Percentiles rank a stretch among this genome's conserved stretches.
Evolutionary conservation across 441 rosid genomes (phyloP).

Genomic region (Geranium incanum): DNA sequence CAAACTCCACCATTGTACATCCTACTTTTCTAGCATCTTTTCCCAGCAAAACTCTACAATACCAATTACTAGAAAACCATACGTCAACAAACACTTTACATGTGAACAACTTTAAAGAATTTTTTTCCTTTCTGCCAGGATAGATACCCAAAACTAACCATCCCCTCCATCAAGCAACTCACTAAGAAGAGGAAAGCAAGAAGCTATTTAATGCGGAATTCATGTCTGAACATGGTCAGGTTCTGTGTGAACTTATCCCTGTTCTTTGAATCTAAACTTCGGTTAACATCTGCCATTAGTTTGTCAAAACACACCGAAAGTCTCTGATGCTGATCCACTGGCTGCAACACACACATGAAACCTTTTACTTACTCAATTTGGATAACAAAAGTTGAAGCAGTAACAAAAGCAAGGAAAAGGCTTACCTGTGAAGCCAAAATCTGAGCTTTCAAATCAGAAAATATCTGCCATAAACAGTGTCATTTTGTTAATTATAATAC

Average conservation of each 20-base stretch:
- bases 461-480: conserved; percentile 52
- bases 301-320: conserved; percentile 77
- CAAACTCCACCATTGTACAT: background rate
- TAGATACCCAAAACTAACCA: too few species aligned
- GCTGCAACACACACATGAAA: conserved; percentile 40
- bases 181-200: too few species aligned
- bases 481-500: conserved; percentile 8
- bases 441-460: conserved; percentile 77
- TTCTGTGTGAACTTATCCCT: conserved; percentile 95
- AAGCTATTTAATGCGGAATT: conserved; percentile 63
- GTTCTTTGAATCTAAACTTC: conserved; percentile 87
- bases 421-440: conserved; percentile 84
- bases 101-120: too few species aligned
- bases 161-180: too few species aligned
- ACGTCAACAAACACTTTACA: background rate
- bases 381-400: background rate
- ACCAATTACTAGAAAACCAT: background rate
- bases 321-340: conserved; percentile 66
- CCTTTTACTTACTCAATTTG: background rate
- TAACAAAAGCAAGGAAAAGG: background rate
- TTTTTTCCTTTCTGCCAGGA: too few species aligned
- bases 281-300: conserved; percentile 86
- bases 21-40: background rate
- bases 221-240: conserved; percentile 73
- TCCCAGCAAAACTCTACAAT: background rate